Conservation (phyloP, 2,329 filamentous ascomycete species). For the Polytolypa hystricis region DNA sequence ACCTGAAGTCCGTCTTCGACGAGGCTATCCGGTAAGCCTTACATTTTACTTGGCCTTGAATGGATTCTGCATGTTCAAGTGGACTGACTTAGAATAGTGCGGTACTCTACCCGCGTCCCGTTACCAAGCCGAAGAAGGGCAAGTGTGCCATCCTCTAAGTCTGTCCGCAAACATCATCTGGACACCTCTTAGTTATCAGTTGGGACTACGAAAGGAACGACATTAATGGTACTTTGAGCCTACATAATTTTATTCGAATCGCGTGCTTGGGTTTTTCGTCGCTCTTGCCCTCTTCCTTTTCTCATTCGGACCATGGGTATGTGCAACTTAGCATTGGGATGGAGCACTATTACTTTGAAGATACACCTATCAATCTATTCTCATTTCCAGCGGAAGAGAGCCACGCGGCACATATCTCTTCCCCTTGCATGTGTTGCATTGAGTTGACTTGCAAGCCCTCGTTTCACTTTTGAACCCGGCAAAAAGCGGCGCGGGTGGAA, state of each 20-base stretch:
- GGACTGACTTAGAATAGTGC: slow-evolving; percentile 22
- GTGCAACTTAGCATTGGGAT: no score
- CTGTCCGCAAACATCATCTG: slow-evolving; percentile 1
- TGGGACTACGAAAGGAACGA: not conserved
- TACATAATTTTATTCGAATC: not conserved
- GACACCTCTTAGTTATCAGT: not conserved
- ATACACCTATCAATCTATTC: no score
- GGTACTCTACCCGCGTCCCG: slow-evolving; percentile 37
- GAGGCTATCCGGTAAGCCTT: slow-evolving; percentile 99
- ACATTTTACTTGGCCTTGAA: no score
- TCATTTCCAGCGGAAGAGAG: no score
- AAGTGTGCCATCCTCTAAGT: slow-evolving; percentile 37
- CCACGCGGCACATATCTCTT: no score
- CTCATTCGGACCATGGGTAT: no score
- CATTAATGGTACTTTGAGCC: no score
- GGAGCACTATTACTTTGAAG: no score
- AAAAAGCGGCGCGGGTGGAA: no score
- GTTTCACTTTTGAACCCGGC: no score
- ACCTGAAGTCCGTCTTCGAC: slow-evolving; percentile 97
- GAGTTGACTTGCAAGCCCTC: no score
- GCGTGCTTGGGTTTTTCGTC: not conserved
- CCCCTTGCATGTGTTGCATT: no score
- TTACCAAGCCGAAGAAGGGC: slow-evolving; percentile 34
- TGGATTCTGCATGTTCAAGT: slow-evolving; percentile 35
- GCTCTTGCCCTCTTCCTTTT: not conserved